These are phyloP conservation scores for Populus tremula DNA, from an alignment of 345 rosid species.

Conservation along the genomic window DNA sequence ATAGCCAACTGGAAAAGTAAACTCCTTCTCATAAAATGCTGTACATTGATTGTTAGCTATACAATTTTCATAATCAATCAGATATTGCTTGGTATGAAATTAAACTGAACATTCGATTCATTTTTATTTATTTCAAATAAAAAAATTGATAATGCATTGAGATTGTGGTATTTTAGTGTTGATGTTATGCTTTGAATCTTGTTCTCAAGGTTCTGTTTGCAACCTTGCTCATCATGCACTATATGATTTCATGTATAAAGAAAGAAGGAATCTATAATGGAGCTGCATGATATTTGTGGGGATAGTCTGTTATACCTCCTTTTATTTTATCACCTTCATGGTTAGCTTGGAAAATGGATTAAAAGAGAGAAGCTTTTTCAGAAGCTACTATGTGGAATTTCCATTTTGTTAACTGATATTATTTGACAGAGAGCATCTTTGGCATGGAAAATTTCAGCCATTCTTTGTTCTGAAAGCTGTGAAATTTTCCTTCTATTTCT, in stretches of 20 bases:
- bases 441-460: background rate
- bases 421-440: background rate
- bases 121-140: background rate
- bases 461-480: background rate
- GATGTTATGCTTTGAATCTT: background rate
- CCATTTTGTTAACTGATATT: background rate
- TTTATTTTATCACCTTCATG: background rate
- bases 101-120: background rate
- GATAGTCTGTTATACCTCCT: background rate
- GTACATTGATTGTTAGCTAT: background rate
- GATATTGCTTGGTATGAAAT: background rate
- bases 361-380: background rate
- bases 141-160: background rate
- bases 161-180: background rate
- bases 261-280: background rate
- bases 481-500: background rate
- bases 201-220: background rate
- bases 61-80: background rate
- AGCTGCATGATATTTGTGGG: background rate
- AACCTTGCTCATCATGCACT: background rate
- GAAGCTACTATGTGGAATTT: background rate
- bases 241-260: background rate
- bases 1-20: background rate
- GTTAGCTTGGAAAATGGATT: background rate
- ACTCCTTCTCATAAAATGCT: background rate